Conservation (phyloP, 768 basidiomycete species). For the Favolaschia claudopus region DNA sequence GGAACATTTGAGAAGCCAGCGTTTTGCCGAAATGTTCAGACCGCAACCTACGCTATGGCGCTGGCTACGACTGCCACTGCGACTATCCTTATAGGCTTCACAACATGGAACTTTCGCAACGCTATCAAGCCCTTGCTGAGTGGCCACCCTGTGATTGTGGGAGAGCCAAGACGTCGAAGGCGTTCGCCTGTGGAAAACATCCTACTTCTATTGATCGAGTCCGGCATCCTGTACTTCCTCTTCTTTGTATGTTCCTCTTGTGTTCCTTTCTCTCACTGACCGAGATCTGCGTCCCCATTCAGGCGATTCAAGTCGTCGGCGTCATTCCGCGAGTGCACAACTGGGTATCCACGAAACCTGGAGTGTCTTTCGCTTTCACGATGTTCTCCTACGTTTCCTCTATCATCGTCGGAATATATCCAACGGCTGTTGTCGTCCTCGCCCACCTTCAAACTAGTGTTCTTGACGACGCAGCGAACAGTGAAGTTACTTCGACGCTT, state of each 20-base stretch:
- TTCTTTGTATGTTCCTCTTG: constrained; percentile 28
- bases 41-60: constrained; percentile 26
- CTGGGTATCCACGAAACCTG: constrained; percentile 1
- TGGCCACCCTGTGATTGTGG: not conserved
- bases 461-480: not conserved
- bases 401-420: constrained; percentile 32
- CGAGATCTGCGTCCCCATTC: not conserved
- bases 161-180: not conserved
- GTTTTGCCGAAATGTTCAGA: constrained; percentile 31
- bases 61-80: constrained; percentile 27
- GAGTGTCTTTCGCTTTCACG: constrained; percentile 21
- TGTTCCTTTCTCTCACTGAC: not conserved
- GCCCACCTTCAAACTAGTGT: constrained; percentile 16
- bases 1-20: constrained; percentile 24
- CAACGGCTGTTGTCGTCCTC: constrained; percentile 30
- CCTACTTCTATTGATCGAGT: constrained; percentile 29
- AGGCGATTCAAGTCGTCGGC: constrained; percentile 7
- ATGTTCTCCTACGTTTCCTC: constrained; percentile 24
- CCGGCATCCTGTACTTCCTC: constrained; percentile 31
- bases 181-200: constrained; percentile 23
- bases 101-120: constrained; percentile 22
- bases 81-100: constrained; percentile 25
- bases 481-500: not conserved
- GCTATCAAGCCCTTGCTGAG: constrained; percentile 2
- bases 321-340: constrained; percentile 10